Base-by-base conservation (phyloP, 2,329 filamentous ascomycete genomes). In the Colletotrichum sp. region DNA sequence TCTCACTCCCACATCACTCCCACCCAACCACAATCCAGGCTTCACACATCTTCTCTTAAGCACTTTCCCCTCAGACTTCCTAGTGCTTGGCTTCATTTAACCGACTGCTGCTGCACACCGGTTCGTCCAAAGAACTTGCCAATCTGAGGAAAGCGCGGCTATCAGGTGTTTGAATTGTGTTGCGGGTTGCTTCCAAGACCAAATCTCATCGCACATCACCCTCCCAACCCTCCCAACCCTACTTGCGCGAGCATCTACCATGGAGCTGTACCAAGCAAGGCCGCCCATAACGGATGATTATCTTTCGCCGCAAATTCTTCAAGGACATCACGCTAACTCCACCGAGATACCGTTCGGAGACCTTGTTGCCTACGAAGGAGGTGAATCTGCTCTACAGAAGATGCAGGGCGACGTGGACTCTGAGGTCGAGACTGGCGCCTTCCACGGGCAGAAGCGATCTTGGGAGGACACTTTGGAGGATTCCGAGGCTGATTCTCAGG, bases 341-440 rank as follows among this genome's bases (percentile, higher is more conserved):
- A 6, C 36, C 2, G 61, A 77, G 75, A 65, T 77, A n/a, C 28
- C 73, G 5, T 64, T 73, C 16, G 66, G 66, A 32, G 70, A 77
- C 28, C 36, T 77, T 5, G 15, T 70, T 18, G 36, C 26, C 21
- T 73, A 73, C 61, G 65, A 69, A 8, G 58, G 66, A 18, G 73
- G 69, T 8, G 64, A 73, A 48, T n/a, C 13, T 34, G 73, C 76
- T 36, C 70, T 76, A 18, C 24, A 61, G 21, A 48, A 43, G 6
- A 60, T 76, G 30, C 48, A 65, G 15, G 28, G 28, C 30, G 68
- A 18, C 28, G 66, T 74, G 67, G 43, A 60, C 21, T n/a, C 15
- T 5, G 55, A 66, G 1, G 26, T 26, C n/a, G 21, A 48, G 21
- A 21, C 13, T 15, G n/a, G 16, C 55, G 24, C 16, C 30, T 5